phyloP scores from a whole-genome alignment of 1,284 basidiomycete genomes.

The Fomitopsis schrenkii region DNA sequence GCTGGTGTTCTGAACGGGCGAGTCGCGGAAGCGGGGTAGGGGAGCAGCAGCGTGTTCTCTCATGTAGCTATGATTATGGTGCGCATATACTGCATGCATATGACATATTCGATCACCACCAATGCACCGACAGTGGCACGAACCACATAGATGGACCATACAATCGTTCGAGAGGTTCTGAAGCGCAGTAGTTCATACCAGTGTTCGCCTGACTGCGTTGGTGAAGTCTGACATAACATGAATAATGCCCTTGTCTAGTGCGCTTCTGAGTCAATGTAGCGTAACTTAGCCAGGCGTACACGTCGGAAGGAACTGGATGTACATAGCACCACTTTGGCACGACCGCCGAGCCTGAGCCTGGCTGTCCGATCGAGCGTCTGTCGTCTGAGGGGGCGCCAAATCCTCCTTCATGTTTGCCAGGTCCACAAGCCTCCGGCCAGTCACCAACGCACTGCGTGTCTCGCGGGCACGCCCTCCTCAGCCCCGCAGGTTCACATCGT shows the following conservation, averaged over 20 bases:
- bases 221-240: no score
- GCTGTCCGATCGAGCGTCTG: background rate
- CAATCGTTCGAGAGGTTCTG: no score
- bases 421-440: background rate
- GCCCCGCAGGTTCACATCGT: constrained; percentile 30
- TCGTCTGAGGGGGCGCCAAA: background rate
- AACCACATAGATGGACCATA: background rate
- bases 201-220: no score
- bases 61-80: constrained; percentile 26
- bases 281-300: no score
- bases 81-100: constrained; percentile 26
- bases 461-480: constrained; percentile 2
- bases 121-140: background rate
- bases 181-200: no score
- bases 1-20: constrained; percentile 67
- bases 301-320: no score
- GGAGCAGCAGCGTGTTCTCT: constrained; percentile 17
- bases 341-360: no score
- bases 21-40: background rate
- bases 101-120: constrained; percentile 16
- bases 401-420: constrained; percentile 10
- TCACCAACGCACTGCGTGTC: background rate
- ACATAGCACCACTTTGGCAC: no score
- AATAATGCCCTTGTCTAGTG: no score
- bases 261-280: no score